phyloP scores from a whole-genome alignment of 495 filamentous ascomycete genomes.

The Pyrenopolyporus hunteri region DNA sequence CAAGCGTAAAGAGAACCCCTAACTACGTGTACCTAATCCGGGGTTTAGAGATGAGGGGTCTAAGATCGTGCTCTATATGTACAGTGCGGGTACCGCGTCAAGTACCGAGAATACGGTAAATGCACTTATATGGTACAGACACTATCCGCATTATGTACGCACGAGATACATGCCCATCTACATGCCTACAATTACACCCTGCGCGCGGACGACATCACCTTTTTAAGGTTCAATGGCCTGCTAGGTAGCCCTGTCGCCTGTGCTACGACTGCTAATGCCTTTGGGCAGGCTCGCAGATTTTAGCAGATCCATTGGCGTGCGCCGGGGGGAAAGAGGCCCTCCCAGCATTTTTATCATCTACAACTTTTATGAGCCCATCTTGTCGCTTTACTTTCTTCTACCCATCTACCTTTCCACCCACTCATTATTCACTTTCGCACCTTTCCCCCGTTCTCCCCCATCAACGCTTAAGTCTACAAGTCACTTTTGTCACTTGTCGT shows the following conservation, averaged over 20 bases:
- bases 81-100: background rate
- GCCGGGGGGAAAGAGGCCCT: slow-evolving; percentile 19
- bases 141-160: too few species aligned
- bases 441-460: background rate
- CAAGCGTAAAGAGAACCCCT: slow-evolving; percentile 31
- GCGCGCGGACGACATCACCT: too few species aligned
- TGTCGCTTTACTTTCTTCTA: slow-evolving; percentile 12
- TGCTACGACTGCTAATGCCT: background rate
- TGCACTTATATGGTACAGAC: background rate
- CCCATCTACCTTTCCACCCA: background rate
- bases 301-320: slow-evolving; percentile 29
- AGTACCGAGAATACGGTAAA: slow-evolving; percentile 1
- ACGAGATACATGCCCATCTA: too few species aligned
- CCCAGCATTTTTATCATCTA: slow-evolving; percentile 22
- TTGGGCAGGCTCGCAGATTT: slow-evolving; percentile 37
- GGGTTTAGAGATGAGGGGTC: slow-evolving; percentile 26
- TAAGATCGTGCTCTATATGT: background rate
- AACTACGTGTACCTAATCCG: slow-evolving; percentile 30
- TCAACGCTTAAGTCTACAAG: slow-evolving; percentile 1
- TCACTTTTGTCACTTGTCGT: background rate
- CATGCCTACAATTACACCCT: too few species aligned
- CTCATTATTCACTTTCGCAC: slow-evolving; percentile 18
- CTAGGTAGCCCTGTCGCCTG: background rate
- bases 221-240: background rate
- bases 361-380: slow-evolving; percentile 21